Evolutionary conservation across 805 yeast genomes (phyloP).

Genomic region (Lipomyces anomalus): DNA sequence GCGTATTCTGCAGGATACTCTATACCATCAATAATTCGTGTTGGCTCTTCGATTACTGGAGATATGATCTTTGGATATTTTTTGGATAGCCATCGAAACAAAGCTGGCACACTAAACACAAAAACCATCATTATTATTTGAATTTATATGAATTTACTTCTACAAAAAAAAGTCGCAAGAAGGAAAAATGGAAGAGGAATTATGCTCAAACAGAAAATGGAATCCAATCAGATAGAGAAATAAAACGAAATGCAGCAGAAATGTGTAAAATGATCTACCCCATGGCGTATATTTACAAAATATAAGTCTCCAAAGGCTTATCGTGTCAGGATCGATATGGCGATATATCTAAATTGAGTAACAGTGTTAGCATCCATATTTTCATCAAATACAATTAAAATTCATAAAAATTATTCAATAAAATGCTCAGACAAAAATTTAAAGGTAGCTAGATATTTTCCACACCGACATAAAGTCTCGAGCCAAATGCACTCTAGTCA

Average conservation of each 20-base stretch:
- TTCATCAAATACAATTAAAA: too few relatives aligned
- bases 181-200: background rate
- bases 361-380: too few relatives aligned
- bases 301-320: too few relatives aligned
- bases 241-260: too few relatives aligned
- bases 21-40: conserved; percentile 50
- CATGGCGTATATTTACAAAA: conserved; percentile 5
- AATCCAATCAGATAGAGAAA: conserved; percentile 2
- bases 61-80: conserved; percentile 92
- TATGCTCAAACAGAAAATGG: background rate
- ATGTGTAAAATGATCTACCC: conserved; percentile 7
- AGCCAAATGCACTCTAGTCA: conserved; percentile 98
- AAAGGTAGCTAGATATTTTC: conserved; percentile 95
- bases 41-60: conserved; percentile 74
- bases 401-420: background rate
- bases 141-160: background rate
- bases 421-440: conserved; percentile 30
- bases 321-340: too few relatives aligned
- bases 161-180: background rate
- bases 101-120: conserved; percentile 76
- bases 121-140: conserved; percentile 2
- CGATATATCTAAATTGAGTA: too few relatives aligned
- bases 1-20: conserved; percentile 60
- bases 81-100: conserved; percentile 90
- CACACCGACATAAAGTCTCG: conserved; percentile 89